These are phyloP conservation scores for Phyllosticta citriasiana DNA, from an alignment of 2,329 filamentous ascomycete species.

Conservation along the genomic window DNA sequence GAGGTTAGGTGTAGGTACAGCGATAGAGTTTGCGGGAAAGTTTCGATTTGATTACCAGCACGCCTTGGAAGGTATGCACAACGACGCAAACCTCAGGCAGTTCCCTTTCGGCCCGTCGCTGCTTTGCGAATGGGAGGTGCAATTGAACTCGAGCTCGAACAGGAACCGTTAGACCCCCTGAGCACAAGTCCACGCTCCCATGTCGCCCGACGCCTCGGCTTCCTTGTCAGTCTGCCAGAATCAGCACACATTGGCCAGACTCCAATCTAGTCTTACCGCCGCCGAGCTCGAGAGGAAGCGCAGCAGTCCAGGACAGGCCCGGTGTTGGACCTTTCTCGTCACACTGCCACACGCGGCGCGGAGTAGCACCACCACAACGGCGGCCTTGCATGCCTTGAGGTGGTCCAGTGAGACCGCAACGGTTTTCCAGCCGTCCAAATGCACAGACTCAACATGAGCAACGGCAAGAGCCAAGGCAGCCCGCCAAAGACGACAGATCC, in stretches of 20 bases:
- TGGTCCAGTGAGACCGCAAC: background rate
- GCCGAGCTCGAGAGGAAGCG: background rate
- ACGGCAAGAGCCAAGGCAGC: background rate
- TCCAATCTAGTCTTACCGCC: background rate
- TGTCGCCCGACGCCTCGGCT: background rate
- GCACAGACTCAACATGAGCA: background rate
- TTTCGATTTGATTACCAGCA: background rate
- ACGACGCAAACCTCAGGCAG: background rate
- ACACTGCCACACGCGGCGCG: background rate
- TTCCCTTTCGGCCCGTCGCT: background rate
- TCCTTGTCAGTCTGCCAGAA: background rate
- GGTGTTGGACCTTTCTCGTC: background rate
- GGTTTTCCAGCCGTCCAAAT: background rate
- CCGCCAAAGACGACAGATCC: background rate
- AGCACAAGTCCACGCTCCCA: background rate
- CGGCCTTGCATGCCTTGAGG: background rate
- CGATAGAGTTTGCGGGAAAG: background rate
- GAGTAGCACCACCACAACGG: background rate
- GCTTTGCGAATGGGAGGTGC: background rate
- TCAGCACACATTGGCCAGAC: background rate
- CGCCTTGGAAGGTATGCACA: background rate
- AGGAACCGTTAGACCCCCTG: background rate
- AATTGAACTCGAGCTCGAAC: background rate
- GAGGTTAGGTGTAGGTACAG: background rate
- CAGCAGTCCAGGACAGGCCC: background rate